phyloP scores from a whole-genome alignment of 805 yeast genomes.

The Lachancea kluyveri region DNA sequence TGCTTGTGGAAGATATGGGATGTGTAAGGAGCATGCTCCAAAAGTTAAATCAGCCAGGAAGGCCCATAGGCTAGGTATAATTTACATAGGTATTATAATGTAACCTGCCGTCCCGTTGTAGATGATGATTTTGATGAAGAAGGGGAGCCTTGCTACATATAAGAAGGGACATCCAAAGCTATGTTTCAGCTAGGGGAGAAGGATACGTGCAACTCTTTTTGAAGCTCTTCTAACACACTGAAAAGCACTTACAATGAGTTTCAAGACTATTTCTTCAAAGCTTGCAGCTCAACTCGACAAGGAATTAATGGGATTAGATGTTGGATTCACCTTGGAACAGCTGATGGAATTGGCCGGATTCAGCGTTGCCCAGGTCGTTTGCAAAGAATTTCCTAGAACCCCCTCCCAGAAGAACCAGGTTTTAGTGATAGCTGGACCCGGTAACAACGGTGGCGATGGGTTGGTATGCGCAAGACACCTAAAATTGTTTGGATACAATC shows the following conservation, averaged over 20 bases:
- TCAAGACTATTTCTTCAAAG: slow-evolving; percentile 40
- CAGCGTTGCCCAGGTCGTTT: slow-evolving; percentile 85
- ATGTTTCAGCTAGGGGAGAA: too few species aligned
- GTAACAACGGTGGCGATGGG: slow-evolving; percentile 96
- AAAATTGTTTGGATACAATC: slow-evolving; percentile 69
- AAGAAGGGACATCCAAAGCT: too few species aligned
- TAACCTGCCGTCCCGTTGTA: too few species aligned
- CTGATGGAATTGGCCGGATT: slow-evolving; percentile 94
- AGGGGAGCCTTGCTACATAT: too few species aligned
- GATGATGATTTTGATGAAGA: too few species aligned
- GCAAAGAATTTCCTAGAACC: slow-evolving; percentile 55
- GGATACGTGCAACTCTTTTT: too few species aligned
- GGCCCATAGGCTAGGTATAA: too few species aligned
- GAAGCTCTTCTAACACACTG: too few species aligned
- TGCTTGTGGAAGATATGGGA: slow-evolving; percentile 33
- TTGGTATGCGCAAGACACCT: slow-evolving; percentile 92
- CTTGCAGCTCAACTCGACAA: slow-evolving; percentile 72
- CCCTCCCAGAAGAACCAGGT: slow-evolving; percentile 36
- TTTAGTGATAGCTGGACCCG: slow-evolving; percentile 84
- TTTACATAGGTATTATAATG: too few species aligned
- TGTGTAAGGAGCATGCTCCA: slow-evolving; percentile 28
- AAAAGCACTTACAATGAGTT: slow-evolving; percentile 10
- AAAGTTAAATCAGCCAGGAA: slow-evolving; percentile 16
- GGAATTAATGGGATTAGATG: slow-evolving; percentile 81
- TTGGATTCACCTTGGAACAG: slow-evolving; percentile 28